These are phyloP conservation scores for Aphanomyces cochlioides DNA, from an alignment of 352 stramenopile genomes.

Conservation along the genomic window DNA sequence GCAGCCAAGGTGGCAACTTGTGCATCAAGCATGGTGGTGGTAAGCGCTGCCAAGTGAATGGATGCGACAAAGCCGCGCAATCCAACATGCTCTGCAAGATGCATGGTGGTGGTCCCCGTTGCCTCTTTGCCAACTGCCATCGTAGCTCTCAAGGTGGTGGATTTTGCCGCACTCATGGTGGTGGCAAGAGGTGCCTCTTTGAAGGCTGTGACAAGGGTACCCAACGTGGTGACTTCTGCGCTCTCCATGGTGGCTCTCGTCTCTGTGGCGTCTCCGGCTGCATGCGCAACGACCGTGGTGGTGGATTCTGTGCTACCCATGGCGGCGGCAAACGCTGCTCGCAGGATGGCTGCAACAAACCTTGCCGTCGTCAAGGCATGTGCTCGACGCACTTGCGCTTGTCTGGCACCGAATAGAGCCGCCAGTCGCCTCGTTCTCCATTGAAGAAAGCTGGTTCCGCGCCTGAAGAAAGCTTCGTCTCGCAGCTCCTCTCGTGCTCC, in stretches of 20 bases:
- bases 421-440: too few species aligned
- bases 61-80: slow-evolving; percentile 77
- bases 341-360: slow-evolving; percentile 37
- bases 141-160: slow-evolving; percentile 73
- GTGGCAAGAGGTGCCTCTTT: slow-evolving; percentile 81
- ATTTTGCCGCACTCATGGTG: slow-evolving; percentile 79
- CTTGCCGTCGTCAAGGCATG: slow-evolving; percentile 77
- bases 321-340: slow-evolving; percentile 36
- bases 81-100: slow-evolving; percentile 83
- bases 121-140: slow-evolving; percentile 58
- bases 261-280: slow-evolving; percentile 75
- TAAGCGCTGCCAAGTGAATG: slow-evolving; percentile 70
- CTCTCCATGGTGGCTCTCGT: slow-evolving; percentile 75
- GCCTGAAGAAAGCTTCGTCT: too few species aligned
- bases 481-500: too few species aligned
- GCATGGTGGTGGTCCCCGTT: slow-evolving; percentile 77
- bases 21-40: slow-evolving; percentile 83
- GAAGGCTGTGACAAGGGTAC: slow-evolving; percentile 82
- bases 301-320: slow-evolving; percentile 38
- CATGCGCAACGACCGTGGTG: slow-evolving; percentile 81
- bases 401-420: slow-evolving; percentile 6
- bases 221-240: slow-evolving; percentile 83
- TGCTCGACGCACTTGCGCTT: slow-evolving; percentile 70
- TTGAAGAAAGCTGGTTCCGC: too few species aligned
- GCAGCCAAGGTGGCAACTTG: slow-evolving; percentile 67